Conservation (phyloP, 2,329 filamentous ascomycete genomes). For the Apiospora phragmitis region DNA sequence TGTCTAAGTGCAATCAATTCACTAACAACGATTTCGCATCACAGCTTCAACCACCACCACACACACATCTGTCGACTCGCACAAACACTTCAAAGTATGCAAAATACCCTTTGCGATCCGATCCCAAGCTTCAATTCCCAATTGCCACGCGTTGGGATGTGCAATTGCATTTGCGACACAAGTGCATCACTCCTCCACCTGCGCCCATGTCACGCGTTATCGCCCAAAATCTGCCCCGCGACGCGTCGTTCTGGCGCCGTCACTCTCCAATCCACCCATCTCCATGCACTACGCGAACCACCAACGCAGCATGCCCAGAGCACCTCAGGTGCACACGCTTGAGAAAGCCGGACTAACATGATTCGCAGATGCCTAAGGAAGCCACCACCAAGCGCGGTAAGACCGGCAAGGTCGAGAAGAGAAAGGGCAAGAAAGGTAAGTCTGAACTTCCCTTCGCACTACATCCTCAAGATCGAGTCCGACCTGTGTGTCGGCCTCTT, state of each 20-base stretch:
- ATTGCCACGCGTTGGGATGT: conserved; percentile 30
- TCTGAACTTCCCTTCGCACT: conserved; percentile 14
- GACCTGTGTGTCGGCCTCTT: no score
- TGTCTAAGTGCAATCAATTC: conserved; percentile 16
- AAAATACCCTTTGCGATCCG: conserved; percentile 21
- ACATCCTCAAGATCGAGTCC: not conserved
- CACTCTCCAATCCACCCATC: conserved; percentile 15
- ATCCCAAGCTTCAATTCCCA: conserved; percentile 38
- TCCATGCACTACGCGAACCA: not conserved
- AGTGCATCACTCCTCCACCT: conserved; percentile 20
- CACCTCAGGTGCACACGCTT: not conserved
- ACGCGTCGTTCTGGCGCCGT: conserved; percentile 2
- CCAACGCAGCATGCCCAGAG: not conserved
- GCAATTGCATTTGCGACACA: conserved; percentile 43
- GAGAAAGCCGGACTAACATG: conserved; percentile 26
- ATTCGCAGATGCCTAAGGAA: conserved; percentile 61
- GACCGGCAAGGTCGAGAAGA: conserved; percentile 54
- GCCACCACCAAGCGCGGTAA: conserved; percentile 48
- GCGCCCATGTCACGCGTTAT: conserved; percentile 18
- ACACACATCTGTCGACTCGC: conserved; percentile 18
- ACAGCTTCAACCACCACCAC: conserved; percentile 37
- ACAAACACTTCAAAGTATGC: conserved; percentile 38
- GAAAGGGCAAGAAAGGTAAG: conserved; percentile 61
- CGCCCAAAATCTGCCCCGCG: not conserved
- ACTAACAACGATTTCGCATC: conserved; percentile 28